Percentiles rank a stretch among this genome's conserved stretches.
phyloP scores from a whole-genome alignment of 2,329 filamentous ascomycete species.

The Tetracladium maxilliforme region DNA sequence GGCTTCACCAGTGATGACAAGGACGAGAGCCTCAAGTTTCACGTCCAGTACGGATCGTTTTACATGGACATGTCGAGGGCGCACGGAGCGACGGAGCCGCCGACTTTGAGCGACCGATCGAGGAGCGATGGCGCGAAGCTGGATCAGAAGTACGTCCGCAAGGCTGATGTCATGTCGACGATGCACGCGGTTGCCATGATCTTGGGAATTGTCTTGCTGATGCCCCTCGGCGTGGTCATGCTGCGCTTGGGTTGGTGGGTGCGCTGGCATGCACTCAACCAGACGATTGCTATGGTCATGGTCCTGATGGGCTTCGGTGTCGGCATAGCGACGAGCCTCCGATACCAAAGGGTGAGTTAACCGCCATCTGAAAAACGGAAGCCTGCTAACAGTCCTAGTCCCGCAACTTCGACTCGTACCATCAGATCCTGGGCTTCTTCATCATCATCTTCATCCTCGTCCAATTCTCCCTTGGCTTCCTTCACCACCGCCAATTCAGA shows the following conservation, averaged over 20 bases:
- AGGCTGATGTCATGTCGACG: slow-evolving; percentile 22
- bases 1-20: slow-evolving; percentile 24
- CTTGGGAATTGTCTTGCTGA: slow-evolving; percentile 34
- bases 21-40: slow-evolving; percentile 31
- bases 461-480: slow-evolving; percentile 37
- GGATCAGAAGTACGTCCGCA: slow-evolving; percentile 9
- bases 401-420: slow-evolving; percentile 32
- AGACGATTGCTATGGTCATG: slow-evolving; percentile 30
- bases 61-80: slow-evolving; percentile 38
- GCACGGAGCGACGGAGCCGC: slow-evolving; percentile 25
- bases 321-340: slow-evolving; percentile 24
- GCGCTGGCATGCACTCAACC: slow-evolving; percentile 38
- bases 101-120: slow-evolving; percentile 19
- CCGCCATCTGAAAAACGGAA: not conserved
- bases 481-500: slow-evolving; percentile 39
- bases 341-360: slow-evolving; percentile 38
- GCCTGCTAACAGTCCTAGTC: slow-evolving; percentile 20
- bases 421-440: slow-evolving; percentile 44
- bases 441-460: slow-evolving; percentile 33
- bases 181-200: slow-evolving; percentile 38
- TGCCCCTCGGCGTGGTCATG: slow-evolving; percentile 39
- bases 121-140: slow-evolving; percentile 19
- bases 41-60: slow-evolving; percentile 38
- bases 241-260: slow-evolving; percentile 34
- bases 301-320: slow-evolving; percentile 35